A percentile compares a stretch with the other conserved stretches of the same genome.
Evolutionary conservation across 345 rosid species (phyloP).

Genomic region (Eucalyptus erythrocorys): DNA sequence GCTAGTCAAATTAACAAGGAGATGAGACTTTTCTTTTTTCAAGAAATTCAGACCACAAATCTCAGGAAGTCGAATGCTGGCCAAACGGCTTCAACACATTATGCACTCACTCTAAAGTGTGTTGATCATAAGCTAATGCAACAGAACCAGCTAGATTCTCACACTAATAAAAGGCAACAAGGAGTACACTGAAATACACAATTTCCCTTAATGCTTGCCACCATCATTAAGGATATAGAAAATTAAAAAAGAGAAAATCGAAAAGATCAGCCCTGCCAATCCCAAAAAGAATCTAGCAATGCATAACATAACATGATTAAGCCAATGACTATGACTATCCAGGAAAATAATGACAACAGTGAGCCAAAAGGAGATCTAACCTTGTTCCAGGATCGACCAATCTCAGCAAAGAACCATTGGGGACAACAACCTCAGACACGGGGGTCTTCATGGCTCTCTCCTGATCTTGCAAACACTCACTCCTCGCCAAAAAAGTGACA

Average conservation of each 20-base stretch:
- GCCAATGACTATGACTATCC: background rate
- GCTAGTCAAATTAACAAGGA: background rate
- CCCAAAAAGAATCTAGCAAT: background rate
- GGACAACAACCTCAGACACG: conserved; percentile 60
- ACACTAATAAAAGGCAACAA: background rate
- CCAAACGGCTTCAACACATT: background rate
- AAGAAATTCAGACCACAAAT: background rate
- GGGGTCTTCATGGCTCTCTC: conserved; percentile 73
- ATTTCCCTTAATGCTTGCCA: background rate
- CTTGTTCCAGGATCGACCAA: conserved; percentile 95
- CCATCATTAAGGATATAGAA: background rate
- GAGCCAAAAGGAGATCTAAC: conserved; percentile 14
- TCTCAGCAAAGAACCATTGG: conserved; percentile 48
- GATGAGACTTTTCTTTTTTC: background rate
- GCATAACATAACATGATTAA: background rate
- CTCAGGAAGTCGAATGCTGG: background rate
- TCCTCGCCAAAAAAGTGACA: conserved; percentile 60
- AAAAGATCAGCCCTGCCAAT: background rate
- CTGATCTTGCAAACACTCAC: conserved; percentile 71
- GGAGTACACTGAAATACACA: background rate
- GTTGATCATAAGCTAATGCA: background rate
- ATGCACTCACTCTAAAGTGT: background rate
- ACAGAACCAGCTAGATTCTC: background rate
- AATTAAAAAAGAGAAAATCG: background rate
- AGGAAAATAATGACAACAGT: background rate